phyloP scores from a whole-genome alignment of 202 grass and related monocot species.

The Schoenoplectus tabernaemontani region DNA sequence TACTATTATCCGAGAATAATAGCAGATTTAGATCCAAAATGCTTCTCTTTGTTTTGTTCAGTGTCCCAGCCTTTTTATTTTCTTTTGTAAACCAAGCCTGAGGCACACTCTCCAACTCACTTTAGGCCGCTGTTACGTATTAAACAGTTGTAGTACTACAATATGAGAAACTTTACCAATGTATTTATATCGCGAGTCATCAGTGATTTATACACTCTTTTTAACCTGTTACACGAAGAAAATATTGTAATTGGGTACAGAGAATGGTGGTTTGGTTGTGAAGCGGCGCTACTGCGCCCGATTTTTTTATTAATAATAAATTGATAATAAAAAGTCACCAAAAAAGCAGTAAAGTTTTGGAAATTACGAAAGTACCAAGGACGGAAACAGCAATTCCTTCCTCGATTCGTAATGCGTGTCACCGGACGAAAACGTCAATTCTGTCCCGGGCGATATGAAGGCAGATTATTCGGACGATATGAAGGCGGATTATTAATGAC shows the following conservation, averaged over 20 bases:
- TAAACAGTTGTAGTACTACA: background rate
- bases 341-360: too few species aligned
- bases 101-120: background rate
- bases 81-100: background rate
- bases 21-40: too few species aligned
- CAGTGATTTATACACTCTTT: background rate
- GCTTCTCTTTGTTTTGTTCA: conserved; percentile 8
- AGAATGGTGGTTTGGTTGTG: background rate
- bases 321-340: too few species aligned
- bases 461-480: too few species aligned
- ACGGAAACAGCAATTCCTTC: too few species aligned
- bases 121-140: background rate
- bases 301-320: too few species aligned
- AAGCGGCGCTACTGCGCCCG: background rate
- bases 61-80: background rate
- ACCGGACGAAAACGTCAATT: too few species aligned
- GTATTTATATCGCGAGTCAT: background rate
- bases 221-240: background rate
- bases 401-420: too few species aligned
- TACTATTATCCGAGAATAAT: too few species aligned
- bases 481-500: too few species aligned
- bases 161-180: background rate
- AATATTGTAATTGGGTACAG: background rate
- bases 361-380: too few species aligned
- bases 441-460: too few species aligned